Conservation (phyloP, 2,329 filamentous ascomycete species). For the Acrodontium crateriforme region DNA sequence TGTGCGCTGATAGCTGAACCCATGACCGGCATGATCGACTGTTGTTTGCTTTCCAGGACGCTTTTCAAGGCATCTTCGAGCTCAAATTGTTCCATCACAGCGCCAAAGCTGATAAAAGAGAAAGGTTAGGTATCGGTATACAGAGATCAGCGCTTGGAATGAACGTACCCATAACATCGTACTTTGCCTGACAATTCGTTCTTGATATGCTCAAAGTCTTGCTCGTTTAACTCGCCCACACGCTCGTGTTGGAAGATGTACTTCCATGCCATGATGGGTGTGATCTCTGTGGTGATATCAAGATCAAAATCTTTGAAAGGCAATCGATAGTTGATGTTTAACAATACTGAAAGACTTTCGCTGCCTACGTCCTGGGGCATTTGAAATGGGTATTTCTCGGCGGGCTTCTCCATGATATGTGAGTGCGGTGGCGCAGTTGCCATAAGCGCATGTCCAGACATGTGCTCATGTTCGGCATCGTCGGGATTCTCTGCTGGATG, state of each 20-base stretch:
- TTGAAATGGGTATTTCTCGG: slow-evolving; percentile 48
- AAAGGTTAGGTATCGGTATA: background rate
- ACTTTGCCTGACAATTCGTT: slow-evolving; percentile 67
- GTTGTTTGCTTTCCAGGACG: slow-evolving; percentile 39
- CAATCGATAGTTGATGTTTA: slow-evolving; percentile 71
- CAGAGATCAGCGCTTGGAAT: slow-evolving; percentile 3
- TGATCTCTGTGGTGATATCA: slow-evolving; percentile 63
- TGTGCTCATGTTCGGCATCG: slow-evolving; percentile 49
- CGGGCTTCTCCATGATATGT: slow-evolving; percentile 42
- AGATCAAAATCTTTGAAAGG: too few relatives aligned
- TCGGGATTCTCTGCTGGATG: slow-evolving; percentile 28
- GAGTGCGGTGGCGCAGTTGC: slow-evolving; percentile 69
- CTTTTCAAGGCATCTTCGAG: slow-evolving; percentile 64
- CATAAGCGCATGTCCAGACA: slow-evolving; percentile 76
- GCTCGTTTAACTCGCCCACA: slow-evolving; percentile 48
- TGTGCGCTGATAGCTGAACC: too few relatives aligned
- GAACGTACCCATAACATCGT: slow-evolving; percentile 75
- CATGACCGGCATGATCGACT: too few relatives aligned
- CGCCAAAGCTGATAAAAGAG: slow-evolving; percentile 42
- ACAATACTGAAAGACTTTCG: slow-evolving; percentile 62
- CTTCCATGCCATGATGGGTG: slow-evolving; percentile 88
- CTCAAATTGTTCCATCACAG: slow-evolving; percentile 59
- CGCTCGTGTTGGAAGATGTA: slow-evolving; percentile 60
- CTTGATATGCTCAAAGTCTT: slow-evolving; percentile 59
- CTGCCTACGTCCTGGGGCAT: slow-evolving; percentile 63